phyloP scores from a whole-genome alignment of 2,329 filamentous ascomycete genomes.

The Plectosphaerella sp. region DNA sequence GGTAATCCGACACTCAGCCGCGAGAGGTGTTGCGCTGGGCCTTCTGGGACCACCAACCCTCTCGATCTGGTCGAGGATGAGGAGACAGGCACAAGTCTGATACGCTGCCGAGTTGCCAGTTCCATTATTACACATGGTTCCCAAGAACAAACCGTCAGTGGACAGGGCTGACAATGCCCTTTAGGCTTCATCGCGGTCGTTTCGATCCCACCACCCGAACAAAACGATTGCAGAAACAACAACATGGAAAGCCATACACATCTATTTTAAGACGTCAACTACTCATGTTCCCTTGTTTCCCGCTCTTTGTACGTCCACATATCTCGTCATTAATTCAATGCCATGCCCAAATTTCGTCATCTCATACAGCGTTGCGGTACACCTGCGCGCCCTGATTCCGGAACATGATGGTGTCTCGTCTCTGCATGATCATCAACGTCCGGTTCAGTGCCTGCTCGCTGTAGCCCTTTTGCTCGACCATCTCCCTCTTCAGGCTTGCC shows the following conservation, averaged over 20 bases:
- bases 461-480: slow-evolving; percentile 88
- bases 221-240: background rate
- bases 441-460: slow-evolving; percentile 81
- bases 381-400: slow-evolving; percentile 72
- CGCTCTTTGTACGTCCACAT: slow-evolving; percentile 5
- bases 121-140: too few species aligned
- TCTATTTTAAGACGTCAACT: background rate
- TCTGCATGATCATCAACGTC: slow-evolving; percentile 79
- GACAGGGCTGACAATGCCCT: background rate
- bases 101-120: too few species aligned
- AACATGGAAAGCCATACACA: too few species aligned
- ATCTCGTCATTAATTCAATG: slow-evolving; percentile 7
- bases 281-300: too few species aligned
- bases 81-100: slow-evolving; percentile 13
- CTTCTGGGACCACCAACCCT: background rate
- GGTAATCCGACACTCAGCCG: slow-evolving; percentile 14
- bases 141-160: too few species aligned
- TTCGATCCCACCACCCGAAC: too few species aligned
- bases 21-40: slow-evolving; percentile 1
- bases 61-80: slow-evolving; percentile 12
- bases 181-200: background rate
- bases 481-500: slow-evolving; percentile 79
- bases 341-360: background rate
- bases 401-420: slow-evolving; percentile 82
- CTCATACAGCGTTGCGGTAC: slow-evolving; percentile 65